Percentiles rank a stretch among this genome's conserved stretches.
Evolutionary conservation across 2,329 filamentous ascomycete genomes (phyloP).

Genomic region (Lomentospora prolificans): DNA sequence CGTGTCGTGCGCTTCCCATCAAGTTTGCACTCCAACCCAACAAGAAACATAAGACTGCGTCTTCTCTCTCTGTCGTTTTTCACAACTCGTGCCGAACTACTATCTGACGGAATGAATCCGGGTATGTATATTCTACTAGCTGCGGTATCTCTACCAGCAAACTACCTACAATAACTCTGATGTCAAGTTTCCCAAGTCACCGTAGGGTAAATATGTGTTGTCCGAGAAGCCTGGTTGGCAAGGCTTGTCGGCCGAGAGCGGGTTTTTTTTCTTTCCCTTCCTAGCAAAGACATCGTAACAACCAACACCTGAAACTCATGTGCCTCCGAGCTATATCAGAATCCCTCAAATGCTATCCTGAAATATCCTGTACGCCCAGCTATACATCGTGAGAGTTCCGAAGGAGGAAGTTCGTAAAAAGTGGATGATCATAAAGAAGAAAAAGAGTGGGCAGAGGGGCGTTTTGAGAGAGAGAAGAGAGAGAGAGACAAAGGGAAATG

Average conservation of each 20-base stretch:
- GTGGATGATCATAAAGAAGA: not conserved
- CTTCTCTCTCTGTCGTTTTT: too few relatives aligned
- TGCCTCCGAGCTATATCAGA: not conserved
- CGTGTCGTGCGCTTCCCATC: too few relatives aligned
- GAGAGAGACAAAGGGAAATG: not conserved
- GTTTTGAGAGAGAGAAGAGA: not conserved
- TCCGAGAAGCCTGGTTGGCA: not conserved
- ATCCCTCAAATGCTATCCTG: not conserved
- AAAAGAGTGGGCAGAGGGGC: not conserved
- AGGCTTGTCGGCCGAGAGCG: not conserved
- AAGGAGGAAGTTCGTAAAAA: not conserved
- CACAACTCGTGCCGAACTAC: too few relatives aligned
- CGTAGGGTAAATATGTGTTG: not conserved
- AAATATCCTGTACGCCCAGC: not conserved
- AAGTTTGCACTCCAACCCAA: too few relatives aligned
- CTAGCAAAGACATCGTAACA: not conserved
- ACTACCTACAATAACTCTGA: not conserved
- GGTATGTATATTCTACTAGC: not conserved
- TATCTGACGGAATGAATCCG: not conserved
- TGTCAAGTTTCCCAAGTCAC: not conserved
- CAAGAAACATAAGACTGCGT: too few relatives aligned
- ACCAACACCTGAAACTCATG: not conserved
- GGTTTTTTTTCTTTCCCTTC: not conserved
- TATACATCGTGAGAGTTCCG: not conserved
- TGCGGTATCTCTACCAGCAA: constrained; percentile 3